Conservation (phyloP, 2,329 filamentous ascomycete species). For the Penicillium vulpinum region DNA sequence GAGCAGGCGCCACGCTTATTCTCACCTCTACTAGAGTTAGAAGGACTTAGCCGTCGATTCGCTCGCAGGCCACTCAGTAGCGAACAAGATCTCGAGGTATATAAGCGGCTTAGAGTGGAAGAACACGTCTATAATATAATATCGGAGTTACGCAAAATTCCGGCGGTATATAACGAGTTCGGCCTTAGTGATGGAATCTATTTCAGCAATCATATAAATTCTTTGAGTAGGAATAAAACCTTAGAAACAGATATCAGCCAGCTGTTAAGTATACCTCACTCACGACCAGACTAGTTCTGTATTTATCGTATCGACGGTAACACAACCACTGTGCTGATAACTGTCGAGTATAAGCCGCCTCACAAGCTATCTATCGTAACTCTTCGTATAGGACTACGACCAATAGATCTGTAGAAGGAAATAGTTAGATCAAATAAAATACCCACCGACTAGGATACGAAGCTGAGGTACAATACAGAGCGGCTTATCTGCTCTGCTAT, state of each 20-base stretch:
- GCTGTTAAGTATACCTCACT: not conserved
- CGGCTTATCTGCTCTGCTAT: slow-evolving; percentile 7
- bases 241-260: not conserved
- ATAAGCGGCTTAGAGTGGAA: not conserved
- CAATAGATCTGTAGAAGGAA: slow-evolving; percentile 19
- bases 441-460: slow-evolving; percentile 11
- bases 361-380: slow-evolving; percentile 15
- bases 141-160: slow-evolving; percentile 24
- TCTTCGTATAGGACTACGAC: slow-evolving; percentile 14
- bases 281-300: slow-evolving; percentile 19
- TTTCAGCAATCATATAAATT: slow-evolving; percentile 14
- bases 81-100: not conserved
- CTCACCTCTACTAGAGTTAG: not conserved
- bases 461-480: slow-evolving; percentile 23
- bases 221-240: not conserved
- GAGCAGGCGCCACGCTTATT: not conserved
- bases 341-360: slow-evolving; percentile 19
- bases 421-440: slow-evolving; percentile 13
- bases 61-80: not conserved
- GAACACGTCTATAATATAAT: slow-evolving; percentile 20
- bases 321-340: slow-evolving; percentile 8
- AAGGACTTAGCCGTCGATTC: not conserved
- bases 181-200: slow-evolving; percentile 17
- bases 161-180: slow-evolving; percentile 24
- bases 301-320: slow-evolving; percentile 15